Percentiles rank a stretch among this genome's conserved stretches.
These are phyloP conservation scores for Coelastrella sp. DNA, from an alignment of 139 green algal species.

Conservation along the genomic window DNA sequence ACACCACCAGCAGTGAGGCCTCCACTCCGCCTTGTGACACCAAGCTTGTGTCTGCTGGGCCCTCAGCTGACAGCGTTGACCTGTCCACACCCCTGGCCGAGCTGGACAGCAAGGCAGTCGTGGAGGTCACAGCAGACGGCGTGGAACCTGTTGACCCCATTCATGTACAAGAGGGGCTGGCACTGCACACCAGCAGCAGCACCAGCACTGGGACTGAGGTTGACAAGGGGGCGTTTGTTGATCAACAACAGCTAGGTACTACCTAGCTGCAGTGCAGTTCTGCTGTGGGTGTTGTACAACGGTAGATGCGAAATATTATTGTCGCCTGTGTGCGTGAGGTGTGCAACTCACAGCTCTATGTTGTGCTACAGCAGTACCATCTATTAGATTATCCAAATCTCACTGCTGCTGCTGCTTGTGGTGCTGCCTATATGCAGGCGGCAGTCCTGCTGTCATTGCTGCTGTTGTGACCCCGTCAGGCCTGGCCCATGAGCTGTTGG, in stretches of 20 bases:
- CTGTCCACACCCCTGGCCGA: neutral
- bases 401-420: neutral
- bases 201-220: neutral
- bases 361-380: too few species aligned
- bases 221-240: neutral
- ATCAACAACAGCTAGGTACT: too few species aligned
- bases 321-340: neutral
- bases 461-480: neutral
- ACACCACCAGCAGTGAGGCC: neutral
- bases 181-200: neutral
- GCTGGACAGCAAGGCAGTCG: neutral
- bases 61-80: neutral
- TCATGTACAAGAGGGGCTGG: neutral
- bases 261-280: neutral
- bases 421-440: neutral
- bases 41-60: constrained; percentile 20
- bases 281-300: neutral
- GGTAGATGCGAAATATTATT: neutral
- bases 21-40: neutral
- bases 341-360: neutral
- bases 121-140: neutral
- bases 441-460: neutral
- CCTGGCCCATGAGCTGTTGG: neutral
- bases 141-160: neutral
- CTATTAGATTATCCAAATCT: too few species aligned